Evolutionary conservation across 1,284 basidiomycete species (phyloP), one percentile per base, ranked within the genome.

Genomic region (Rhodotorula sp.): DNA sequence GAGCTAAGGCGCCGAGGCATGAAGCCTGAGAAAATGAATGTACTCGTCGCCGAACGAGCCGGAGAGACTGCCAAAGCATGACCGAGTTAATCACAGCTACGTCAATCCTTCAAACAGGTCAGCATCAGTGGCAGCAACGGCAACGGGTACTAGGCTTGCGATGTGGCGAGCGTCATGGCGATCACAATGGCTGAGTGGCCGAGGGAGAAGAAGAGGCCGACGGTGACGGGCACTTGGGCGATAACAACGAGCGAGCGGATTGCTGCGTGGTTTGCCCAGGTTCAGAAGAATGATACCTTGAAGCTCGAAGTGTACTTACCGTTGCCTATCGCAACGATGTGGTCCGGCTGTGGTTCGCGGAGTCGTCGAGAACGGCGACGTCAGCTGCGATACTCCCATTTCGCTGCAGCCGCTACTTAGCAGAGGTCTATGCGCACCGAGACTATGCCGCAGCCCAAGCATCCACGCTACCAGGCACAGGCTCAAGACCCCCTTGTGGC

Each of bases 161-260:
- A 75, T 64, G 36, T 62, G 10, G 79, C 79, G 52, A 81, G 75
- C 15, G 80, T 79, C 32, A 79, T 78, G 17, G 73, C 76, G 20
- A 82, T 54, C 4, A 82, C 81, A 52, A 81, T 80, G 27, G 79
- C 79, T 22, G 80, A 81, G 59, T 82, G 81, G 5, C 81, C 81
- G 30, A 81, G 73, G 24, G 78, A 79, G 75, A 82, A 82, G 70
- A 77, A 82, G 9, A 80, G 70, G 4, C 81, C 81, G 53, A 78
- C 78, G 0, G 80, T 80, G 32, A 81, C 76, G 8, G 79, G 79
- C 17, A 64, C 56, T 32, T 71, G 68, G 6, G 72, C 74, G 57
- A 71, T 56, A 1, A 74, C 61, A 39, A 77, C 76, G 51, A 77
- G 60, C 22, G 72, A 69, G 22, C 76, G 66, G 4, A 75, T 77